Evolutionary conservation across 805 yeast genomes (phyloP).

Genomic region (Dipodascus geniculatus): DNA sequence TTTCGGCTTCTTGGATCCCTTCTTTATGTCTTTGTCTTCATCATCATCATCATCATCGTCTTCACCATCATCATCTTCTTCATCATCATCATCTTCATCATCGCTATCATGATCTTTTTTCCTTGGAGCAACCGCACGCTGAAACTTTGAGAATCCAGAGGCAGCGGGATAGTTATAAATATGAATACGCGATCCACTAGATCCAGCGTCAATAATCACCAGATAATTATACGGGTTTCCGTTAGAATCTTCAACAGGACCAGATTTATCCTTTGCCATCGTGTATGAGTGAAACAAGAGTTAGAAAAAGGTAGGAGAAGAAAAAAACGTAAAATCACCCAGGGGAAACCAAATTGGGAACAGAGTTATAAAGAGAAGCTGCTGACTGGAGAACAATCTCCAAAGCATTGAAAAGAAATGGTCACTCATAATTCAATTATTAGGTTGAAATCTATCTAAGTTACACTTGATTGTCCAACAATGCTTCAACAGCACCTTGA

Average conservation of each 20-base stretch:
- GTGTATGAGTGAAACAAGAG: too few species aligned
- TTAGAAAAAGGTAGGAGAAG: neutral
- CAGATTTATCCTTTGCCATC: neutral
- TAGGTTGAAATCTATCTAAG: neutral
- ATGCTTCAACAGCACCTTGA: slow-evolving; percentile 88
- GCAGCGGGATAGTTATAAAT: slow-evolving; percentile 39
- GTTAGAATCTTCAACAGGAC: neutral
- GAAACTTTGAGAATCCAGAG: too few species aligned
- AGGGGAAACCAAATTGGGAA: too few species aligned
- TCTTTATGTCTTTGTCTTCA: slow-evolving; percentile 7
- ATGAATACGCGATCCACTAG: slow-evolving; percentile 81
- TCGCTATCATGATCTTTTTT: neutral
- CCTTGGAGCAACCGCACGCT: too few species aligned
- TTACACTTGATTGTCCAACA: slow-evolving; percentile 50
- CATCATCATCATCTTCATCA: slow-evolving; percentile 12
- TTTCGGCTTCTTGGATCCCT: neutral
- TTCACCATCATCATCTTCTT: slow-evolving; percentile 19
- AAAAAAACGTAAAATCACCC: too few species aligned
- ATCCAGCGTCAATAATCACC: slow-evolving; percentile 84
- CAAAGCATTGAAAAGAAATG: neutral
- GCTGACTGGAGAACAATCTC: too few species aligned
- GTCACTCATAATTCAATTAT: neutral
- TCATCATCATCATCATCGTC: slow-evolving; percentile 9
- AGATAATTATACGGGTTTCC: slow-evolving; percentile 46
- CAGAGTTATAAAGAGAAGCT: too few species aligned